Conservation (phyloP, 768 basidiomycete genomes). For the Rhizopogon vinicolor region DNA sequence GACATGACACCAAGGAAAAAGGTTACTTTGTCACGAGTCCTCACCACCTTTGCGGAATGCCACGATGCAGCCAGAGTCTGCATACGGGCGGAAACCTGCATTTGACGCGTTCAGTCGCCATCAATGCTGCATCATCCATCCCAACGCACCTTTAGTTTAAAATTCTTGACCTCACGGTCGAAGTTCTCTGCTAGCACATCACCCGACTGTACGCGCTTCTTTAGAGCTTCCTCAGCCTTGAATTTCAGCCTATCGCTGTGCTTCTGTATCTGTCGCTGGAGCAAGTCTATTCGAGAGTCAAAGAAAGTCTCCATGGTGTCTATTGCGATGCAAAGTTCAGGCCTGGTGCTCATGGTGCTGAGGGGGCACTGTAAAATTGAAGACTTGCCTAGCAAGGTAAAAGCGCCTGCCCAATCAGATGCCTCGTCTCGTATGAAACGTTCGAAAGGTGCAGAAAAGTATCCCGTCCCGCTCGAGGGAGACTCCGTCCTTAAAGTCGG, state of each 20-base stretch:
- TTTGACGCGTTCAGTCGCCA: not conserved
- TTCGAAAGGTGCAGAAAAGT: conserved; percentile 69
- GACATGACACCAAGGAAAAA: conserved; percentile 96
- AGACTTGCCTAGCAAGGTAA: conserved; percentile 76
- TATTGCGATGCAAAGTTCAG: conserved; percentile 22
- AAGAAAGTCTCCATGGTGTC: conserved; percentile 96
- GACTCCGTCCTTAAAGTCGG: conserved; percentile 29
- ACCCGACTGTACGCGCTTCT: conserved; percentile 50
- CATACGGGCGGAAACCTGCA: conserved; percentile 76
- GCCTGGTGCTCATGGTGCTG: not conserved
- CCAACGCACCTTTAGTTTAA: conserved; percentile 71
- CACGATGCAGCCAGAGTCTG: conserved; percentile 75
- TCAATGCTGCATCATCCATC: not conserved
- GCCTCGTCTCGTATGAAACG: conserved; percentile 71
- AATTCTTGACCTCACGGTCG: conserved; percentile 81
- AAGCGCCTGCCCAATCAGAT: conserved; percentile 74
- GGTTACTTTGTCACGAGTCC: conserved; percentile 78
- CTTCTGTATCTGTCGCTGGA: conserved; percentile 82
- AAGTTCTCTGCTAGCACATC: conserved; percentile 72
- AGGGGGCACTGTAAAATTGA: not conserved
- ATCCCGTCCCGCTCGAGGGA: conserved; percentile 34
- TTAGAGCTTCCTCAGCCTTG: conserved; percentile 78
- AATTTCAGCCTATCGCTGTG: conserved; percentile 81
- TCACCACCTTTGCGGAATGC: conserved; percentile 88
- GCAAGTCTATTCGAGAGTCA: conserved; percentile 80